Percentiles rank a stretch among this genome's conserved stretches.
Conservation (phyloP, 2,329 filamentous ascomycete species). For the Claviceps sp. region DNA sequence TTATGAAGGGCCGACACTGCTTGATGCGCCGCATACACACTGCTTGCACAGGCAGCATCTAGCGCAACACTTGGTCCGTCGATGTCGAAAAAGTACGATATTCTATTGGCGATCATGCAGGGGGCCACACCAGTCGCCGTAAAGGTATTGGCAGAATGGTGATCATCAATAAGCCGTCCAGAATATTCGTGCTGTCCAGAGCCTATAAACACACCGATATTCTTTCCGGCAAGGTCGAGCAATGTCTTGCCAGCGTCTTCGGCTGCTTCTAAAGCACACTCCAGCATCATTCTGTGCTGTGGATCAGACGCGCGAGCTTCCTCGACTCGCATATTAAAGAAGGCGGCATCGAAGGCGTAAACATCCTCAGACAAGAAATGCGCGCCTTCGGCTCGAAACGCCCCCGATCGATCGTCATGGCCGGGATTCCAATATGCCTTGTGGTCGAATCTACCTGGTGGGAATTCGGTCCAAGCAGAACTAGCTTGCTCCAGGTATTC, state of each 20-base stretch:
- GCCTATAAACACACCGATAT: constrained; percentile 27
- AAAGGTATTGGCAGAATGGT: not conserved
- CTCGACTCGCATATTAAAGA: constrained; percentile 29
- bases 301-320: constrained; percentile 31
- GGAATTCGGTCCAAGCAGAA: constrained; percentile 20
- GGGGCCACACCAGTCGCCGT: constrained; percentile 5
- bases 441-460: constrained; percentile 14
- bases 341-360: constrained; percentile 30
- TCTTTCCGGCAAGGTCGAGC: constrained; percentile 28
- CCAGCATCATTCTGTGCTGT: constrained; percentile 33
- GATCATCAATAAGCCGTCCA: not conserved
- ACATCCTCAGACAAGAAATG: constrained; percentile 28
- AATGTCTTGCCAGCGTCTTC: constrained; percentile 34
- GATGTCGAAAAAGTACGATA: constrained; percentile 11
- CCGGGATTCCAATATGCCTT: constrained; percentile 16
- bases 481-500: constrained; percentile 17
- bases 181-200: constrained; percentile 2
- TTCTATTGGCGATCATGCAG: constrained; percentile 8
- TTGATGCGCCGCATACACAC: constrained; percentile 20
- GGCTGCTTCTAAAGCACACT: constrained; percentile 34
- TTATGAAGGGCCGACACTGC: constrained; percentile 8
- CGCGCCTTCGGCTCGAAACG: constrained; percentile 6
- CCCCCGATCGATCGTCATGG: constrained; percentile 18
- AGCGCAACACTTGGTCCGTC: constrained; percentile 15
- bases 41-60: constrained; percentile 27